Evolutionary conservation across 2,329 filamentous ascomycete genomes (phyloP), one percentile per base, ranked within the genome.

Genomic region (Monilinia fructicola): DNA sequence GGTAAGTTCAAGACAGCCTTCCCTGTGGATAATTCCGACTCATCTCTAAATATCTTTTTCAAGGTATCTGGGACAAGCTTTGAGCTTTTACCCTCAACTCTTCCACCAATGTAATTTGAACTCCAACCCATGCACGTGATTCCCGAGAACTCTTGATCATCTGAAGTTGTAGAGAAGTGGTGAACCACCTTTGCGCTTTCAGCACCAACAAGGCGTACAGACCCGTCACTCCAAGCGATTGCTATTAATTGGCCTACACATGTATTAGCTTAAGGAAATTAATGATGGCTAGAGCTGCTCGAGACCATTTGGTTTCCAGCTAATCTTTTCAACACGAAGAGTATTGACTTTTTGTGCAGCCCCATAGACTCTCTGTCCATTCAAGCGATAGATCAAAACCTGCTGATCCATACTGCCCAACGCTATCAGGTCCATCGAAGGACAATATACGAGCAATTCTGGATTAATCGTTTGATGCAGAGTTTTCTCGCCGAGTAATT

Each of bases 161-260:
- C 50, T 46, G 54, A 31, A 66, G n/a, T 63, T 54, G 78, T 69
- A 18, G 71, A 73, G 73, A 91, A 89, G 73, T 90, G 86, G 76
- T 95, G 90, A 26, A 93, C 87, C 16, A 90, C 86, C 78, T 94
- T 96, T 77, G 88, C 90, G 72, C 87, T 93, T 76, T 95, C 92
- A 28, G 92, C 80, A 68, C 90, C 90, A 76, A 94, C 85, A 46
- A 96, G 79, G 67, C 92, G 87, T 26, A 95, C 86, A 9, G 85
- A 85, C 38, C 91, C 90, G 79, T 96, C 92, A 71, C 86, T 92
- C 87, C 92, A 96, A 55, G 88, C 92, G 18, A 95, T 86, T 18
- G 92, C 92, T 65, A 97, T 83, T 53, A 92, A 87, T 69, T 91
- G 89, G 11, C 90, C 88, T 68, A 52, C 46, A 18, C 21, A 50